A percentile compares a stretch with the other conserved stretches of the same genome.
Conservation (phyloP, 441 rosid genomes). For the Corymbia calophylla region DNA sequence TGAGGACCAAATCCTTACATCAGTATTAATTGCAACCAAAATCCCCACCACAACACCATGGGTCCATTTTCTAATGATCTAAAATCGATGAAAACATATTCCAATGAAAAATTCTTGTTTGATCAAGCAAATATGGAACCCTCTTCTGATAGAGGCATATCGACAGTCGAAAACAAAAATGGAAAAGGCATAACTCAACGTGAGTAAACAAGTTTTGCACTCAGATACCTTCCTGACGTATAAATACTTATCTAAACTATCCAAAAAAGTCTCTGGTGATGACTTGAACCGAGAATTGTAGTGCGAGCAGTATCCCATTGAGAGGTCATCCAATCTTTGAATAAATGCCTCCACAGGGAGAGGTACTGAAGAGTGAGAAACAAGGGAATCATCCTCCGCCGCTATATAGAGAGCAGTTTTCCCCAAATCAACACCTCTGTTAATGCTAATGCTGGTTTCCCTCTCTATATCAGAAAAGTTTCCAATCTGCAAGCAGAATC, state of each 20-base stretch:
- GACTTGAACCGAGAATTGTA: constrained; percentile 23
- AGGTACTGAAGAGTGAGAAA: constrained; percentile 59
- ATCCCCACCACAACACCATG: not conserved
- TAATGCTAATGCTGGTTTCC: constrained; percentile 49
- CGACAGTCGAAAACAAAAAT: not conserved
- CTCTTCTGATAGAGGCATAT: not conserved
- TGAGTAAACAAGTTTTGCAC: not conserved
- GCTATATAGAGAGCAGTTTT: constrained; percentile 49
- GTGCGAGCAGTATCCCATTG: constrained; percentile 45
- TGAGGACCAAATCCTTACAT: not conserved
- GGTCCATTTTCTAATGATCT: not conserved
- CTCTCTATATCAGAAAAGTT: constrained; percentile 39
- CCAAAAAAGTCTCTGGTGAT: constrained; percentile 38
- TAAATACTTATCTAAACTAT: constrained; percentile 39
- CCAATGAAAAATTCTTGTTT: not conserved
- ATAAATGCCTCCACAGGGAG: constrained; percentile 57
- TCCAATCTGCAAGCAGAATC: constrained; percentile 28
- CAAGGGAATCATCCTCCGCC: constrained; percentile 64
- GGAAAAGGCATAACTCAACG: not conserved
- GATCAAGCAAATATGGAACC: not conserved
- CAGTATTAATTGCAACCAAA: not conserved
- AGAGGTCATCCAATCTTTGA: constrained; percentile 54
- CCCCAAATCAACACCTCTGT: constrained; percentile 46
- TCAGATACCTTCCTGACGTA: constrained; percentile 33
- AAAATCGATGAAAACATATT: not conserved